Evolutionary conservation across 73 alveolate species (phyloP), one percentile per base, ranked within the genome.

Genomic region (Paramecium pentaurelia): DNA sequence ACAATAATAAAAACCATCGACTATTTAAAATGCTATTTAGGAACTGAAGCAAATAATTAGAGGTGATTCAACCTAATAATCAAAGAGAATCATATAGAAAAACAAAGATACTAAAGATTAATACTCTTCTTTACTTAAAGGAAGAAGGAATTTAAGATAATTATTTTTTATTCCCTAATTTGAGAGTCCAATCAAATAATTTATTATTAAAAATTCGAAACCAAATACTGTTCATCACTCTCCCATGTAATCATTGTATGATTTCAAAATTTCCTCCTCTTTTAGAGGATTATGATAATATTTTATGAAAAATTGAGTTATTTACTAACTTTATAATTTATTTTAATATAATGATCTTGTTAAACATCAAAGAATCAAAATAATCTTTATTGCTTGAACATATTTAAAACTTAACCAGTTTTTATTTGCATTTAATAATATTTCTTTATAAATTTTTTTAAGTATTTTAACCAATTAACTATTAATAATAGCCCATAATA

Each of bases 391-490:
- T 3, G 25, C 28, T 49, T 16, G 9, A 16, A 18, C 7, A n/a
- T 54, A 54, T n/a, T 0, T 54, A 54, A 54, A 54, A 4, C 70
- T 54, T 54, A 34, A 18, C 22, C 36, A 54, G 60, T 54, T 54
- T 54, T 5, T 18, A 18, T n/a, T 40, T 40, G 49, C 45, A 40
- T 40, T 40, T 40, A 0, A 7, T 54, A 54, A 54, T n/a, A n/a
- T n/a, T 54, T 54, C n/a, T 54, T 64, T 28, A 64, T 64, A 54
- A 54, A 18, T 54, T n/a, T n/a, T 18, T 54, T 34, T 18, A 64
- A 64, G 47, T 64, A 12, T 51, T 64, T 64, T 64, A 73, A 73
- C 87, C 87, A 73, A 73, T 73, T 73, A 73, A 73, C 87, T 64
- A 73, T 16, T 38, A 73, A 34, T 73, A 73, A 38, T 37, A 36